These are phyloP conservation scores for Cryphonectria naterciae DNA, from an alignment of 2,329 filamentous ascomycete genomes.

Conservation along the genomic window DNA sequence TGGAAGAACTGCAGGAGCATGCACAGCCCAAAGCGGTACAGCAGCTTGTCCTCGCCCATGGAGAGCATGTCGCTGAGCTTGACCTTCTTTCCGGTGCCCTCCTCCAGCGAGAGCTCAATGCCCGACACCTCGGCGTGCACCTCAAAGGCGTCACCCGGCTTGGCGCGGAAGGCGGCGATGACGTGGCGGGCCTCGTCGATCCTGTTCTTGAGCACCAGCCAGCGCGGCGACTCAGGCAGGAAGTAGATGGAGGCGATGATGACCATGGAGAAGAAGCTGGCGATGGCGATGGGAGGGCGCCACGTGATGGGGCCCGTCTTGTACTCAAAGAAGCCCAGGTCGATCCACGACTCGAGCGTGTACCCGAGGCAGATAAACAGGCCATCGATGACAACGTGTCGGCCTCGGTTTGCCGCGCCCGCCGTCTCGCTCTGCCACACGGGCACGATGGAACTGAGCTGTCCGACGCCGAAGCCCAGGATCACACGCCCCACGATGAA, in stretches of 20 bases:
- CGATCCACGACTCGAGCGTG: slow-evolving; percentile 31
- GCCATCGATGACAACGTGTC: slow-evolving; percentile 33
- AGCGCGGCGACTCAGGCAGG: slow-evolving; percentile 31
- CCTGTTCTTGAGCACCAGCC: slow-evolving; percentile 29
- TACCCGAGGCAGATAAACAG: slow-evolving; percentile 30
- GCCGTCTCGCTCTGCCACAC: slow-evolving; percentile 35
- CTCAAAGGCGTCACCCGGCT: slow-evolving; percentile 26
- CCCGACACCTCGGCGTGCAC: slow-evolving; percentile 26
- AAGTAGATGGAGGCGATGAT: slow-evolving; percentile 27
- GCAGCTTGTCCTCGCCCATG: slow-evolving; percentile 54
- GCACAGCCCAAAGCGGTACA: slow-evolving; percentile 55
- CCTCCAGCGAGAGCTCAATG: slow-evolving; percentile 32
- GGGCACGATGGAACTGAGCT: slow-evolving; percentile 52
- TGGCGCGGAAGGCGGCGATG: slow-evolving; percentile 30
- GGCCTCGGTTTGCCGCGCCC: slow-evolving; percentile 31
- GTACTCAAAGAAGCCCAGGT: slow-evolving; percentile 31
- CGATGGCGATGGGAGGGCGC: slow-evolving; percentile 30
- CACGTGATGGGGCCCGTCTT: slow-evolving; percentile 30
- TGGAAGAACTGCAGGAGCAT: slow-evolving; percentile 55
- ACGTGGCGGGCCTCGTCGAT: slow-evolving; percentile 26
- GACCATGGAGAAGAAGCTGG: slow-evolving; percentile 24
- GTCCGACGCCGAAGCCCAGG: slow-evolving; percentile 50
- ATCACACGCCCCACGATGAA: slow-evolving; percentile 56
- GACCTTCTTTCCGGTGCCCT: slow-evolving; percentile 41
- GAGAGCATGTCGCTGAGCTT: slow-evolving; percentile 50